Percentiles rank a stretch among this genome's conserved stretches.
phyloP scores from a whole-genome alignment of 2,329 filamentous ascomycete genomes.

The Diaporthe helianthi region DNA sequence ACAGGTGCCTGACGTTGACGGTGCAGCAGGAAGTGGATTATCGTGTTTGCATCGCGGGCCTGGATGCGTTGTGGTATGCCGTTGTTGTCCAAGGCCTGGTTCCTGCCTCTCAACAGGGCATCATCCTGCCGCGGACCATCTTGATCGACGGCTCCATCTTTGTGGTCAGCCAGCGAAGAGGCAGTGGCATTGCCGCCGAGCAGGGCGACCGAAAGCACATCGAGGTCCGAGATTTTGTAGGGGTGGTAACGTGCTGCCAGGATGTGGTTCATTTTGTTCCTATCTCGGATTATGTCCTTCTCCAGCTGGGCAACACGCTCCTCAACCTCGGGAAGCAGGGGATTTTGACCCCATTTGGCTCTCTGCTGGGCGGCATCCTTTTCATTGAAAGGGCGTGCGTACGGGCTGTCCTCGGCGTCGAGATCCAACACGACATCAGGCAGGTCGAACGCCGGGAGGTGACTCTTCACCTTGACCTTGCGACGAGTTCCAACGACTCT shows the following conservation, averaged over 20 bases:
- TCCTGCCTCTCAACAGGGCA: neutral
- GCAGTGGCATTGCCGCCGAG: neutral
- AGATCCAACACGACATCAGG: slow-evolving; percentile 57
- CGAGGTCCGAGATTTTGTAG: slow-evolving; percentile 16
- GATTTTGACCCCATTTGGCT: slow-evolving; percentile 41
- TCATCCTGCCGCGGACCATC: neutral
- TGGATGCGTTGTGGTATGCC: slow-evolving; percentile 39
- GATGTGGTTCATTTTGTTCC: neutral
- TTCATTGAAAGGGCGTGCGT: slow-evolving; percentile 51
- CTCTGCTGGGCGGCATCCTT: slow-evolving; percentile 45
- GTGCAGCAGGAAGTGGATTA: slow-evolving; percentile 41
- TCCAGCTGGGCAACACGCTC: slow-evolving; percentile 43
- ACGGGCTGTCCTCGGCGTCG: slow-evolving; percentile 53
- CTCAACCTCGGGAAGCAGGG: slow-evolving; percentile 37
- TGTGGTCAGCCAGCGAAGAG: neutral
- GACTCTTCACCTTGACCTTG: neutral
- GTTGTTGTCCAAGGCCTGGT: slow-evolving; percentile 37
- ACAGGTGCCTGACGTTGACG: slow-evolving; percentile 34
- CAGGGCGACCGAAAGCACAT: slow-evolving; percentile 29
- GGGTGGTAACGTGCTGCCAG: slow-evolving; percentile 25
- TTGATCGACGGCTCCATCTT: no score
- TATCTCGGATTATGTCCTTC: slow-evolving; percentile 32
- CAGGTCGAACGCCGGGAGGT: slow-evolving; percentile 44
- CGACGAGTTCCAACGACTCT: neutral
- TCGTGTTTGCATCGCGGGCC: slow-evolving; percentile 32